These are phyloP conservation scores for Zea luxurians DNA, from an alignment of 176 grass and related monocot genomes.

Conservation along the genomic window DNA sequence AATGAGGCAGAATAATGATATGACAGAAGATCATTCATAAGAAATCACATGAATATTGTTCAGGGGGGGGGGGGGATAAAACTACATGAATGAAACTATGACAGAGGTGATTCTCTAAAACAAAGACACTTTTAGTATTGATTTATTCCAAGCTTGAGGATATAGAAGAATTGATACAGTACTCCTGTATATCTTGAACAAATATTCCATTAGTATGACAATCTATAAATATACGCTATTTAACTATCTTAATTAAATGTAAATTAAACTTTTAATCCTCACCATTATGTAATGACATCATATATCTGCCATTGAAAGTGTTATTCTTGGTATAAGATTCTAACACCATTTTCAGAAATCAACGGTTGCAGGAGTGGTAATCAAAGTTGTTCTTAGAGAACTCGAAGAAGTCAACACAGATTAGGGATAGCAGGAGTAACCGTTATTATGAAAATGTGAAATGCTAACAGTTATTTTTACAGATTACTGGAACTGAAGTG, in stretches of 20 bases:
- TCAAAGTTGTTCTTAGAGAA: neutral
- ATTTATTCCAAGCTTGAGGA: constrained; percentile 24
- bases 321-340: constrained; percentile 26
- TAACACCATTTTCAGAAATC: neutral
- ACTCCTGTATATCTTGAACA: neutral
- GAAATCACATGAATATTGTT: neutral
- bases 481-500: constrained; percentile 12
- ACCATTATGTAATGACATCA: neutral
- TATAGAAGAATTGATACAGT: constrained; percentile 15
- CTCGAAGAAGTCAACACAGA: neutral
- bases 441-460: neutral
- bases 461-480: constrained; percentile 12
- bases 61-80: neutral
- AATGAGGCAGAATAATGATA: neutral
- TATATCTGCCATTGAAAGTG: neutral
- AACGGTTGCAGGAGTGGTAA: neutral
- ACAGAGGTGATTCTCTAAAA: neutral
- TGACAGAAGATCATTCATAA: neutral
- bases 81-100: constrained; percentile 1
- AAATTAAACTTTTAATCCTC: constrained; percentile 16
- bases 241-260: neutral
- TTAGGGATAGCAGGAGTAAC: neutral
- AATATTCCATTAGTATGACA: neutral
- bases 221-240: neutral
- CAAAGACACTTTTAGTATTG: neutral